Evolutionary conservation across 176 grass and related monocot species (phyloP).

Genomic region (Secale cereale): DNA sequence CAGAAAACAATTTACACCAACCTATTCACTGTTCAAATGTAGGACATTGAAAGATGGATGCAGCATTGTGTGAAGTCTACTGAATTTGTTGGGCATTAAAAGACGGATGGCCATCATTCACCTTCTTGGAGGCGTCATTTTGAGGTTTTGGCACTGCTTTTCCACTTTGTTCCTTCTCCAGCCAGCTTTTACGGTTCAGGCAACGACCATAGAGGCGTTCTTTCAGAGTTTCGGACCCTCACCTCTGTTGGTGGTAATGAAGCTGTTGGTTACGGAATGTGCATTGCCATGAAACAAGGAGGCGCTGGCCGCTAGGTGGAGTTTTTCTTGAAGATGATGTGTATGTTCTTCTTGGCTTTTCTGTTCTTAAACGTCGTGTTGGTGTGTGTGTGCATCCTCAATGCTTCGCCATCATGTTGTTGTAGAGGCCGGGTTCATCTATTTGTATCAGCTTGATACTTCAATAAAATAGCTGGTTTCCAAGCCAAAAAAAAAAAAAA

Average conservation of each 20-base stretch:
- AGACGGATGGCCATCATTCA: background rate
- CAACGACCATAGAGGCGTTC: background rate
- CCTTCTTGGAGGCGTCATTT: background rate
- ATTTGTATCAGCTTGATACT: background rate
- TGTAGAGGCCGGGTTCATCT: too few relatives aligned
- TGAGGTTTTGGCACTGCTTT: background rate
- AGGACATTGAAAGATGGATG: background rate
- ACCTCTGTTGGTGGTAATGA: background rate
- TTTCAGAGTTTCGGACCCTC: background rate
- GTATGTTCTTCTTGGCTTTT: background rate
- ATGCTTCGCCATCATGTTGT: background rate
- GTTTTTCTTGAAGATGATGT: background rate
- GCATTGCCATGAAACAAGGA: background rate
- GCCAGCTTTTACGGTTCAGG: background rate
- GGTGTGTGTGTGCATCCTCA: background rate
- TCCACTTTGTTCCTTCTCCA: background rate
- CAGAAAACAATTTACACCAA: constrained; percentile 8
- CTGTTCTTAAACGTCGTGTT: background rate
- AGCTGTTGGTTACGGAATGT: background rate
- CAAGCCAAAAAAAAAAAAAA: background rate
- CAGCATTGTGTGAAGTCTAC: background rate
- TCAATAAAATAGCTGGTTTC: background rate
- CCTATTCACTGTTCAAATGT: background rate
- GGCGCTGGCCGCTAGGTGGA: background rate
- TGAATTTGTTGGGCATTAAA: background rate